Evolutionary conservation across 345 rosid species (phyloP), one percentile per base, ranked within the genome.

Genomic region (Linum lewisii): DNA sequence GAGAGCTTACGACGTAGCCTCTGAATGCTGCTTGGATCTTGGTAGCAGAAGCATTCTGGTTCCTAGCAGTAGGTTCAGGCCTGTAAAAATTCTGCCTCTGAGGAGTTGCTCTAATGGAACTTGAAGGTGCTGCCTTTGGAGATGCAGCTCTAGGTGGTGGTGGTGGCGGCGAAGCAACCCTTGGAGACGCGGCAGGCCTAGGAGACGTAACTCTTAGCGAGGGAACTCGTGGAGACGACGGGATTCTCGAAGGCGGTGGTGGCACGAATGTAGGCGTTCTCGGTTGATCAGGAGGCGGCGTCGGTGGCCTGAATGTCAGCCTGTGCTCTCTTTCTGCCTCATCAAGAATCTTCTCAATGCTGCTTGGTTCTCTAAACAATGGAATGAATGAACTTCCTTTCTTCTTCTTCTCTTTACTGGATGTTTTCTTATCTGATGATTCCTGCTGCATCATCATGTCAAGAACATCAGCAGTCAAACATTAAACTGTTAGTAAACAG

Each of bases 281-380:
- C 0, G 83, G 84, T 36, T 75, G 82, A 71, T 74, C 82, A 1
- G 81, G 72, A 63, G 85, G 79, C 10, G 84, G 79, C 8, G 75
- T 77, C 20, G 90, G 96, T 61, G 97, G 97, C 69, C 85, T 75
- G 73, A 85, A 87, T 50, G 74, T 60, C 66, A 90, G 62, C 26
- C 72, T 79, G 51, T 90, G 88, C 63, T 85, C 99, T 62, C 88
- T 74, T 75, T 94, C 99, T 14, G 92, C 99, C 56, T 94, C 99
- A 59, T 79, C 93, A 56, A 94, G 73, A 50, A 94, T 94, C 75
- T 85, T 78, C 76, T 94, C 99, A 36, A 94, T 80, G 70, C 97
- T 94, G 66, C 97, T 94, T 0, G 99, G 96, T 69, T 73, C 78
- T 69, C 84, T 82, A 69, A 90, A 87, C 44, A 78, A 72, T 5